phyloP scores from a whole-genome alignment of 169 alveolate species.

The Hepatocystis sp. region DNA sequence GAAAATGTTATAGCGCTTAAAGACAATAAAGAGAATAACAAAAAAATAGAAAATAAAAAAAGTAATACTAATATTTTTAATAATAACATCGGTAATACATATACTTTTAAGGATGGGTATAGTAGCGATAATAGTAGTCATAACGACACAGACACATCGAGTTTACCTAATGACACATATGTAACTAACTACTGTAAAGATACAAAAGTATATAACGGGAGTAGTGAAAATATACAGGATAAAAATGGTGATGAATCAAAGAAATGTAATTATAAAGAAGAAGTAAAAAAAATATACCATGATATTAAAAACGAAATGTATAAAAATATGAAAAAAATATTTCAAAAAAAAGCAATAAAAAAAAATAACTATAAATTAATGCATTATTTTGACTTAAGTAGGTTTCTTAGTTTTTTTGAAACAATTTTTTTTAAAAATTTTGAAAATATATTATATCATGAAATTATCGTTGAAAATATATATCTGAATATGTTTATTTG shows the following conservation, averaged over 20 bases:
- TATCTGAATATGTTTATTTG: constrained; percentile 74
- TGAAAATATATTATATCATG: constrained; percentile 62
- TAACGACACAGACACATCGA: no score
- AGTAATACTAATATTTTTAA: no score
- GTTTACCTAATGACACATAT: no score
- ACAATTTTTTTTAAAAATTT: constrained; percentile 52
- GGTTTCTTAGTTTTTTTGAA: constrained; percentile 63
- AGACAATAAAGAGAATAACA: no score
- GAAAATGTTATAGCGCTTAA: no score
- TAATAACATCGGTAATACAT: no score
- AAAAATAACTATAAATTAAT: constrained; percentile 29
- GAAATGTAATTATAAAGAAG: constrained; percentile 16
- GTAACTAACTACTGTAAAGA: no score
- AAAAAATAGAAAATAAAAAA: not conserved
- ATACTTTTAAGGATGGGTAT: no score
- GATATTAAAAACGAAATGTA: constrained; percentile 41
- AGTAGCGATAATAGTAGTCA: no score
- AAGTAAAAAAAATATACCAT: constrained; percentile 30
- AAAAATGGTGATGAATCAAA: not conserved
- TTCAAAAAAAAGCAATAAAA: constrained; percentile 34
- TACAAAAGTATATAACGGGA: no score
- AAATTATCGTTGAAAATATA: constrained; percentile 39
- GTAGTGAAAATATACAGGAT: no score
- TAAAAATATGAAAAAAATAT: constrained; percentile 65
- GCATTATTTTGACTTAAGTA: constrained; percentile 70